Evolutionary conservation across 306 rosid species (phyloP).

Genomic region (Lathyrus oleraceus): DNA sequence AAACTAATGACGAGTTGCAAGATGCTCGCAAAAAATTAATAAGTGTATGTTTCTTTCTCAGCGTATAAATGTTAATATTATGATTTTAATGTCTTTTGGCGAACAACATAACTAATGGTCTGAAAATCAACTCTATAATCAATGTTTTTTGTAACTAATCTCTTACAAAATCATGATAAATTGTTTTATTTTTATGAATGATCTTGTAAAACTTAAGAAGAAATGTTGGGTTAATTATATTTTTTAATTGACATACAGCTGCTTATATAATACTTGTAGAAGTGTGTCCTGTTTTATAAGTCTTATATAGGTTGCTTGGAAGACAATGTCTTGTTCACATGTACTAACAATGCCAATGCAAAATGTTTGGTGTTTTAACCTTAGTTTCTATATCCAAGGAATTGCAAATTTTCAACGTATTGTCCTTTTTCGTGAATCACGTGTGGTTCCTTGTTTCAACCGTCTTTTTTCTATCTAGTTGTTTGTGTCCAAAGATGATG

Average conservation of each 20-base stretch:
- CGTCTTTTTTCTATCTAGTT: not conserved
- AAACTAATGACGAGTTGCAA: constrained; percentile 77
- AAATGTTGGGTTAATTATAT: not conserved
- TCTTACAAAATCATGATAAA: not conserved
- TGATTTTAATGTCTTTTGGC: not conserved
- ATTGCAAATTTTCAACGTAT: constrained; percentile 11
- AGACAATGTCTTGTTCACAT: constrained; percentile 1
- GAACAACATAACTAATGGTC: not conserved
- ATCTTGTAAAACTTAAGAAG: not conserved
- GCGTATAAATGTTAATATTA: constrained; percentile 3
- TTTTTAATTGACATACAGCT: not conserved
- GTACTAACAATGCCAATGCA: not conserved
- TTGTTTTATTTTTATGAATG: not conserved
- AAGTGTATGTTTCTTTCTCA: constrained; percentile 40
- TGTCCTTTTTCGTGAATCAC: not conserved
- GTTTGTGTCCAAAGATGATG: constrained; percentile 1
- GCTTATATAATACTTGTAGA: not conserved
- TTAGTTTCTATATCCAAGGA: not conserved
- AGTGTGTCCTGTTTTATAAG: constrained; percentile 4
- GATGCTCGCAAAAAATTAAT: constrained; percentile 80
- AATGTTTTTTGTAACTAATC: constrained; percentile 7
- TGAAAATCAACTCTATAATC: constrained; percentile 6
- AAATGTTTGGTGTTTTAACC: constrained; percentile 18
- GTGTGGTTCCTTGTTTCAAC: constrained; percentile 24
- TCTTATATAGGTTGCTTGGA: constrained; percentile 2